These are phyloP conservation scores for Linum usitatissimum DNA, from an alignment of 345 rosid genomes.

Conservation along the genomic window DNA sequence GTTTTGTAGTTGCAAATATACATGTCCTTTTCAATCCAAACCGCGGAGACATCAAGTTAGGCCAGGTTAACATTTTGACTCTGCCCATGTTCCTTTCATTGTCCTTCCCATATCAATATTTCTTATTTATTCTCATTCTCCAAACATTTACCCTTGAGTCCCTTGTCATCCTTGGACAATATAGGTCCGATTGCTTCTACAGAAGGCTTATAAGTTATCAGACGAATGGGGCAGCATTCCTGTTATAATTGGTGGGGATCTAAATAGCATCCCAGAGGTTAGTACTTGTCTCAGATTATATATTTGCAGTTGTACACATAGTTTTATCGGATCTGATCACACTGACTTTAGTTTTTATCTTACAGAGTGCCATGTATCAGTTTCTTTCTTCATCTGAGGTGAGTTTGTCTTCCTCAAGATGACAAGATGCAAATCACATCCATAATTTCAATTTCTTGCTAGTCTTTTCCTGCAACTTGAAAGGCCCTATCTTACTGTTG, in stretches of 20 bases:
- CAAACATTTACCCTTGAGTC: conserved; percentile 6
- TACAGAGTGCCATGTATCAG: conserved; percentile 78
- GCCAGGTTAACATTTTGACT: conserved; percentile 38
- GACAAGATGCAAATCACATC: neutral
- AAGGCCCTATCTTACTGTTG: neutral
- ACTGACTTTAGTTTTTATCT: conserved; percentile 17
- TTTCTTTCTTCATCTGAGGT: conserved; percentile 77
- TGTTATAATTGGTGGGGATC: conserved; percentile 66
- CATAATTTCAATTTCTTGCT: neutral
- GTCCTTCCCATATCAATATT: neutral
- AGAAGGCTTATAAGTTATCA: conserved; percentile 63
- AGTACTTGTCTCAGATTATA: conserved; percentile 11
- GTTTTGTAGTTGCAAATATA: conserved; percentile 61
- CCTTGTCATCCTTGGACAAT: conserved; percentile 4
- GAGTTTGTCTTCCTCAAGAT: conserved; percentile 28
- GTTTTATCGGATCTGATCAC: neutral
- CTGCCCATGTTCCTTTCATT: neutral
- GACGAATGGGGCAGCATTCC: conserved; percentile 76
- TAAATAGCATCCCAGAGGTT: conserved; percentile 75
- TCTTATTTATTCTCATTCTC: neutral
- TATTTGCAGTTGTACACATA: conserved; percentile 1
- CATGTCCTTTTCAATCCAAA: conserved; percentile 75
- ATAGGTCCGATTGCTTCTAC: conserved; percentile 67
- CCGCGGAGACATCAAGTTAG: conserved; percentile 84
- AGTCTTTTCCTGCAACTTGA: neutral